These are phyloP conservation scores for barley (Hordeum vulgare) DNA, from an alignment of 176 grass and related monocot species.

Conservation along the genomic window MorexV3_pseudomolecules_assembly NC_058522.1:558423609-558424108, in stretches of 20 bases:
- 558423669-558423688: neutral
- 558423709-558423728: neutral
- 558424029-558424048: slow-evolving; percentile 64
- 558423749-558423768: neutral
- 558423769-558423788: neutral
- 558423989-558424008: slow-evolving; percentile 47
- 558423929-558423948: neutral
- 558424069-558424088: slow-evolving; percentile 22
- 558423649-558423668: neutral
- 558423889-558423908: neutral
- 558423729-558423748: neutral
- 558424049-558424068: neutral
- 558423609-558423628: slow-evolving; percentile 21
- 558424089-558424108: slow-evolving; percentile 22
- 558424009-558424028: slow-evolving; percentile 45
- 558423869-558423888: slow-evolving; percentile 52
- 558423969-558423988: neutral
- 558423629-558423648: neutral
- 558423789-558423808: neutral
- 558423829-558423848: neutral
- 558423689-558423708: neutral
- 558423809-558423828: slow-evolving; percentile 23
- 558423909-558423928: neutral
- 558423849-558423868: slow-evolving; percentile 21
- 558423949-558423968: too few species aligned